These are phyloP conservation scores for Candida pseudocylindracea DNA, from an alignment of 1,139 yeast species.

Conservation along the genomic window DNA sequence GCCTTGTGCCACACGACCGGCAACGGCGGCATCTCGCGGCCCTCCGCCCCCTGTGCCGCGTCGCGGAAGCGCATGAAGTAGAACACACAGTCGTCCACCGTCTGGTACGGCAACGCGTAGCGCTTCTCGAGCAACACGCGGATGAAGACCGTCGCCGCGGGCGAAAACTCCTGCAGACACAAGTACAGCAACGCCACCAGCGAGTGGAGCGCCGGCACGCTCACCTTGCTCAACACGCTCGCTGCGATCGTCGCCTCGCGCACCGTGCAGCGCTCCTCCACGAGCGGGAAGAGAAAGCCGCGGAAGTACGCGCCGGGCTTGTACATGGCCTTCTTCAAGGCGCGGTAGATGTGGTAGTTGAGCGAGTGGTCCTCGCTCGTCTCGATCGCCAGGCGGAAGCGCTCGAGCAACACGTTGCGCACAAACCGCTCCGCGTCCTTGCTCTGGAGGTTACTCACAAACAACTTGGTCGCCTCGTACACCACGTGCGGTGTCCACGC, in stretches of 20 bases:
- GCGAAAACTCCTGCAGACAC: conserved; percentile 64
- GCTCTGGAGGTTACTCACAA: conserved; percentile 76
- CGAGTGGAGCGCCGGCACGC: conserved; percentile 88
- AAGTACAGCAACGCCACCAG: conserved; percentile 84
- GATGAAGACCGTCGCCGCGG: conserved; percentile 80
- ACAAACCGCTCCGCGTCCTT: conserved; percentile 78
- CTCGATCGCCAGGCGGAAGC: conserved; percentile 69
- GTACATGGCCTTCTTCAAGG: conserved; percentile 78
- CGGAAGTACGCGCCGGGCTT: conserved; percentile 97
- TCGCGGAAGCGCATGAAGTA: conserved; percentile 79
- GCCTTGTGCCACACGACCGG: conserved; percentile 98
- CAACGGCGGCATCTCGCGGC: conserved; percentile 32
- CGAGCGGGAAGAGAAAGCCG: conserved; percentile 82
- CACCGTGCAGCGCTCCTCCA: conserved; percentile 64
- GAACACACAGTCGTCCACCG: conserved; percentile 86
- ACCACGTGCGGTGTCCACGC: conserved; percentile 94
- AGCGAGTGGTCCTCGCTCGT: conserved; percentile 46
- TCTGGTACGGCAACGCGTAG: conserved; percentile 92
- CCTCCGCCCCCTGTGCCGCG: conserved; percentile 15
- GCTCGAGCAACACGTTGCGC: conserved; percentile 50
- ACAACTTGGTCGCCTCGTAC: conserved; percentile 84
- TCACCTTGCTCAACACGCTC: conserved; percentile 69
- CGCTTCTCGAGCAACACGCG: conserved; percentile 80
- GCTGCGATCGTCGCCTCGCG: conserved; percentile 94
- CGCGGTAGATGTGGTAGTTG: conserved; percentile 81